Conservation (phyloP, 768 basidiomycete genomes). For the Antrodiella citrinella region DNA sequence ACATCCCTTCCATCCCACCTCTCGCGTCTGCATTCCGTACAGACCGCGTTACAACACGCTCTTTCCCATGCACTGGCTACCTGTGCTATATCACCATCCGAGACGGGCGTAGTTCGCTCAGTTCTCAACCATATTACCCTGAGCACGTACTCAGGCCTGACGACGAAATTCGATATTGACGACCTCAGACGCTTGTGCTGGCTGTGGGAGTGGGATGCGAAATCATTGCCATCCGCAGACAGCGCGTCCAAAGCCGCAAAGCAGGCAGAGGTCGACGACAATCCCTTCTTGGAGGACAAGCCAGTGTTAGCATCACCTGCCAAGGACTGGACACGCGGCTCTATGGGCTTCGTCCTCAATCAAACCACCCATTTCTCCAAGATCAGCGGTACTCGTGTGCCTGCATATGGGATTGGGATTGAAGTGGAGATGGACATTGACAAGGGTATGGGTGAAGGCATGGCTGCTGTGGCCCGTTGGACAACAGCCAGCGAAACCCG, state of each 20-base stretch:
- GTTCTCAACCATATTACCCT: slow-evolving; percentile 74
- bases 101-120: slow-evolving; percentile 68
- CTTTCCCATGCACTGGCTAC: slow-evolving; percentile 81
- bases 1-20: slow-evolving; percentile 47
- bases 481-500: slow-evolving; percentile 61
- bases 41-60: slow-evolving; percentile 71
- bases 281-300: slow-evolving; percentile 57
- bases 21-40: slow-evolving; percentile 51
- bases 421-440: slow-evolving; percentile 21
- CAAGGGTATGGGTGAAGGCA: slow-evolving; percentile 28
- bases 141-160: slow-evolving; percentile 57
- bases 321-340: slow-evolving; percentile 72
- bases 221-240: slow-evolving; percentile 20
- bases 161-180: slow-evolving; percentile 53
- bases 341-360: slow-evolving; percentile 71
- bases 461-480: slow-evolving; percentile 87
- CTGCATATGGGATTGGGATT: slow-evolving; percentile 75
- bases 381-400: slow-evolving; percentile 52
- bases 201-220: slow-evolving; percentile 84
- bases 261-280: slow-evolving; percentile 43
- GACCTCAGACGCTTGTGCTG: slow-evolving; percentile 75
- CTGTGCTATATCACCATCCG: slow-evolving; percentile 69
- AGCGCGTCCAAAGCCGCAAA: neutral
- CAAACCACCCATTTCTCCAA: slow-evolving; percentile 71
- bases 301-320: slow-evolving; percentile 23